Evolutionary conservation across 805 yeast species (phyloP), one percentile per base, ranked within the genome.

Genomic region (Wickerhamiella alocasiicola): DNA sequence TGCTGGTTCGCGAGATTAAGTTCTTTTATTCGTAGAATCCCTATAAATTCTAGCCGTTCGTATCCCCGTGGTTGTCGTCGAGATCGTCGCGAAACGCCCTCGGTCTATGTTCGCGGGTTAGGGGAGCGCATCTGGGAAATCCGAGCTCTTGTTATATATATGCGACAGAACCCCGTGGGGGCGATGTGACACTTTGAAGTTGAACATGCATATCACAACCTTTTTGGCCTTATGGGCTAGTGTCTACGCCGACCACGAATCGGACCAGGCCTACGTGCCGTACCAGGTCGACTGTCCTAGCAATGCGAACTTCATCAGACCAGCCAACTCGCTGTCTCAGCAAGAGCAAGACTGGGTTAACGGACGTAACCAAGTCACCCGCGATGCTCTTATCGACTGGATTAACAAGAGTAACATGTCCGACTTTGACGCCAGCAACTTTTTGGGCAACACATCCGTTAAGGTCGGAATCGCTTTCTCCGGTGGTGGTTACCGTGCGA

Each of bases 401-500:
- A 60, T 74, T 39, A 54, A 59, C 25, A 60, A 66, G 15, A 63
- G 70, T 19, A 65, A 65, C 43, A 49, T 74, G 57, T 55, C 62
- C 12, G 74, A 66, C 46, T 70, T 74, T 47, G 67, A 71, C 46
- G 68, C 70, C 2, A 64, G 65, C 2, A 26, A 43, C 7, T 65
- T 42, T 39, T 9, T 48, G 24, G 36, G 30, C 38, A 46, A 50
- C 39, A 18, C 46, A 9, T 50, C 73, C 6, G 63, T 71, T 43
- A 64, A 67, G 36, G 63, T 79, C 31, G 85, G 74, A 3, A 48
- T 71, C 21, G 74, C 80, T 9, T 72, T 74, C 49, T 69, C 82
- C 12, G 95, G 95, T 33, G 95, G 95, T 55, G 95, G 95, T 3
- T 84, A 81, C 58, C 70, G 95, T 46, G 93, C 95, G 25, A 81